Evolutionary conservation across 2,329 filamentous ascomycete species (phyloP).

Genomic region (Nemania abortiva): DNA sequence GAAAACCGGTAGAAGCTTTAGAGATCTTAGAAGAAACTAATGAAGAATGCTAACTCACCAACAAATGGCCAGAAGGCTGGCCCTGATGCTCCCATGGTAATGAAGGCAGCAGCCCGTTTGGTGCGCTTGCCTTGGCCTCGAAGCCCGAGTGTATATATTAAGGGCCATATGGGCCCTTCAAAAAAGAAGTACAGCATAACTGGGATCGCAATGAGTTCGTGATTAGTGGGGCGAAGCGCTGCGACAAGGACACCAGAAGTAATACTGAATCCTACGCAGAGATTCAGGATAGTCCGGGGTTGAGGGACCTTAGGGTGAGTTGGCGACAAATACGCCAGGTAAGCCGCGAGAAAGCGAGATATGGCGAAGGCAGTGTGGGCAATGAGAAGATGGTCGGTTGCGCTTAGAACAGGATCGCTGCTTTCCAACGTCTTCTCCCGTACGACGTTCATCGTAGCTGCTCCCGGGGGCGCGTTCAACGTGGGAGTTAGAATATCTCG

Average conservation of each 20-base stretch:
- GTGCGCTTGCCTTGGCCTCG: constrained; percentile 83
- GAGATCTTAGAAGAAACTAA: neutral
- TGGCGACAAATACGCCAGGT: constrained; percentile 70
- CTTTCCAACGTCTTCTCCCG: constrained; percentile 59
- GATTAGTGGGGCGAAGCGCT: constrained; percentile 58
- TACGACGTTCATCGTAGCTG: constrained; percentile 35
- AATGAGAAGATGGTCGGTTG: constrained; percentile 76
- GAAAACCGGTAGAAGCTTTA: neutral
- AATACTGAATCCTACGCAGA: constrained; percentile 71
- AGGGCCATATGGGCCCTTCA: constrained; percentile 85
- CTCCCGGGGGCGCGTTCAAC: neutral
- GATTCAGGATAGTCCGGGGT: constrained; percentile 76
- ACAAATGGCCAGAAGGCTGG: constrained; percentile 81
- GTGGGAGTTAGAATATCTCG: constrained; percentile 60
- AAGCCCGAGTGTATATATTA: constrained; percentile 83
- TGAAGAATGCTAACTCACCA: constrained; percentile 43
- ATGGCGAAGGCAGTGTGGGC: constrained; percentile 79
- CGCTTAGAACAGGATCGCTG: constrained; percentile 63
- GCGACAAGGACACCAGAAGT: constrained; percentile 65
- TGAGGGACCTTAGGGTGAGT: constrained; percentile 65
- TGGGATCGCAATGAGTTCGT: constrained; percentile 68
- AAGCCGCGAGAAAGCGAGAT: constrained; percentile 76
- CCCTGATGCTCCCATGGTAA: constrained; percentile 81
- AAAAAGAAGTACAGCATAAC: constrained; percentile 81
- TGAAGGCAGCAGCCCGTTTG: constrained; percentile 81